Evolutionary conservation across 176 grass and related monocot species (phyloP).

Genomic region (Puya raimondii): DNA sequence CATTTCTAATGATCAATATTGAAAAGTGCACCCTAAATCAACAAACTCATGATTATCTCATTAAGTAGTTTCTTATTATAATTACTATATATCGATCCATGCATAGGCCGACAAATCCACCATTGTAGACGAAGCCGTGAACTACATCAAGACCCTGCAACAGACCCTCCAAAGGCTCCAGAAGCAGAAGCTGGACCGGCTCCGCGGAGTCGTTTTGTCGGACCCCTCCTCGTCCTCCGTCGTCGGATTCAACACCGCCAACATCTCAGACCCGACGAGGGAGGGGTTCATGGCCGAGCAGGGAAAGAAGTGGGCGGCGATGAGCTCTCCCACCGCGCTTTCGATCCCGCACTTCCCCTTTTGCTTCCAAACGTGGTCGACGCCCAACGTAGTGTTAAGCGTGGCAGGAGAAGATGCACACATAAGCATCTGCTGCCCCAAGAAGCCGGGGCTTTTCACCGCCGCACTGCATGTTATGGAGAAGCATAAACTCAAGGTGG

Average conservation of each 20-base stretch:
- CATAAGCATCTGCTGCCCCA: conserved; percentile 28
- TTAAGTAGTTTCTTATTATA: conserved; percentile 1
- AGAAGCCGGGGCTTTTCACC: conserved; percentile 24
- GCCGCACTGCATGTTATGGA: conserved; percentile 37
- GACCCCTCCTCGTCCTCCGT: not conserved
- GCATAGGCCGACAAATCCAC: conserved; percentile 47
- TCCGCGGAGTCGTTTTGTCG: not conserved
- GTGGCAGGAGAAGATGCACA: conserved; percentile 24
- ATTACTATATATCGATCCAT: not conserved
- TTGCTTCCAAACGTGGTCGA: conserved; percentile 48
- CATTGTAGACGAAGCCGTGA: conserved; percentile 48
- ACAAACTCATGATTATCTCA: not conserved
- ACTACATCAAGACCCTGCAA: conserved; percentile 55
- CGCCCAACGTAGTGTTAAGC: conserved; percentile 44
- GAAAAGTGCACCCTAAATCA: not conserved
- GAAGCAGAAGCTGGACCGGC: conserved; percentile 34
- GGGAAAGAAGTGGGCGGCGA: not conserved
- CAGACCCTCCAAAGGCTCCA: conserved; percentile 24
- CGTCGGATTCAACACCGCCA: not conserved
- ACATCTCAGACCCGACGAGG: conserved; percentile 6
- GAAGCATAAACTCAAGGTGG: conserved; percentile 45
- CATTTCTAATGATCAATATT: no score
- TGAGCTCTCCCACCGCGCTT: not conserved
- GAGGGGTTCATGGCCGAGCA: conserved; percentile 35
- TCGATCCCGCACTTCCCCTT: conserved; percentile 3